phyloP scores from a whole-genome alignment of 441 rosid genomes.

The Raphanus hybrid region DNA sequence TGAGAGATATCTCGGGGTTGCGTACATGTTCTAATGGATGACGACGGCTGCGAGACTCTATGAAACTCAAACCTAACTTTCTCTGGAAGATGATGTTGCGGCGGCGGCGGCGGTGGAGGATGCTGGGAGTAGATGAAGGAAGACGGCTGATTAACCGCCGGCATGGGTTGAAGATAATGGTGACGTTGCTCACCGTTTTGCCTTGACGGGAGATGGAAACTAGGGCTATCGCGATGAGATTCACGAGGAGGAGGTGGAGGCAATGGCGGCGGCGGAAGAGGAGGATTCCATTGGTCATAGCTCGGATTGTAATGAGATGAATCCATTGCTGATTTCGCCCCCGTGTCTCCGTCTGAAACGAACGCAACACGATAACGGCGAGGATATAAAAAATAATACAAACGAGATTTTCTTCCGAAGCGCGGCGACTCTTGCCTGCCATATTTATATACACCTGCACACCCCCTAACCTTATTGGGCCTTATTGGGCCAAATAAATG shows the following conservation, averaged over 20 bases:
- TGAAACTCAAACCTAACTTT: slow-evolving; percentile 42
- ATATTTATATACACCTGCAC: no score
- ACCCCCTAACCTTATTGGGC: not conserved
- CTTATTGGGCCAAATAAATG: no score
- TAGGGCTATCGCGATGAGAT: slow-evolving; percentile 44
- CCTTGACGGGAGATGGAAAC: slow-evolving; percentile 31
- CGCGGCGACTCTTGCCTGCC: not conserved
- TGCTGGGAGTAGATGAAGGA: slow-evolving; percentile 27
- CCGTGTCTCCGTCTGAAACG: no score
- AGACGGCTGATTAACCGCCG: slow-evolving; percentile 32
- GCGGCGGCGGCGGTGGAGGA: not conserved
- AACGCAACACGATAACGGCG: not conserved
- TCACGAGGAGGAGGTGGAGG: slow-evolving; percentile 24
- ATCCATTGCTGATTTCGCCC: slow-evolving; percentile 46
- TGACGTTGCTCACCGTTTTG: slow-evolving; percentile 33
- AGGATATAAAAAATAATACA: no score
- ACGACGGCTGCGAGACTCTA: slow-evolving; percentile 40
- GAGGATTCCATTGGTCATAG: slow-evolving; percentile 42
- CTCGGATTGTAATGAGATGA: slow-evolving; percentile 46
- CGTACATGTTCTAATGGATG: not conserved
- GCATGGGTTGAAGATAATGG: slow-evolving; percentile 25
- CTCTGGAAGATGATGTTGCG: slow-evolving; percentile 33
- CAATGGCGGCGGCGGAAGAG: slow-evolving; percentile 27
- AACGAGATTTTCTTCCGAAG: no score
- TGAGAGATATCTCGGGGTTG: slow-evolving; percentile 39